Base-by-base conservation (phyloP, 371 early-diverging fungal species). In the Gilbertella persicaria region DNA sequence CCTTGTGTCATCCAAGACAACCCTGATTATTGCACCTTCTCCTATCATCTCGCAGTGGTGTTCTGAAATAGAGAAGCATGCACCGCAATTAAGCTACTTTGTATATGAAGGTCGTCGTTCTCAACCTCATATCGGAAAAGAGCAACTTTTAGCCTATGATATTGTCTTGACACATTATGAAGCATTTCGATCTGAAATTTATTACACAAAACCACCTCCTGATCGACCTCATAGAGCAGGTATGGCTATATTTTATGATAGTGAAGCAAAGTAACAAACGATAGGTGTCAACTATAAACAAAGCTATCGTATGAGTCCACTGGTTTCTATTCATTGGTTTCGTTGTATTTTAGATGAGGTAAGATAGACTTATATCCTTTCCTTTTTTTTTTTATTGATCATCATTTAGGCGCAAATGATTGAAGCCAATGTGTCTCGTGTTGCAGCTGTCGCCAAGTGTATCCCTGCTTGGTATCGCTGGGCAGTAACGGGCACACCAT, bases 401-500 rank as follows among this genome's bases (percentile, higher is more conserved):
- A 10, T 17, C 19, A 36, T 21, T 21, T 70, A 85, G 73, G 87
- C 87, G 14, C 89, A 89, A 55, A 80, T 84, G 84, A 80, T 87
- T n/a, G 86, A 86, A 53, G 66, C 71, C 0, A 42, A 69, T 0
- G 49, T 67, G 12, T 57, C 78, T 0, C 53, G 66, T 12, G 72
- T 81, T 1, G 69, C 78, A 14, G 69, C 76, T 24, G 83, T 88
- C 79, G 82, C 85, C 6, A 62, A 70, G 8, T 21, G 70, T 26
- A 74, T 88, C 20, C 83, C 87, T 2, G 67, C 84, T 4, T 69
- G 75, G 45, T 69, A 83, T 58, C 62, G 84, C 0, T 89, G 89
- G 89, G 82, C 80, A 13, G 80, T 89, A n/a, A 85, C 85, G 4
- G 89, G 89, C 0, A 89, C 90, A 16, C 90, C 90, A 0, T 69